Conservation (phyloP, 2,329 filamentous ascomycete species). For the Penicillium sp. region DNA sequence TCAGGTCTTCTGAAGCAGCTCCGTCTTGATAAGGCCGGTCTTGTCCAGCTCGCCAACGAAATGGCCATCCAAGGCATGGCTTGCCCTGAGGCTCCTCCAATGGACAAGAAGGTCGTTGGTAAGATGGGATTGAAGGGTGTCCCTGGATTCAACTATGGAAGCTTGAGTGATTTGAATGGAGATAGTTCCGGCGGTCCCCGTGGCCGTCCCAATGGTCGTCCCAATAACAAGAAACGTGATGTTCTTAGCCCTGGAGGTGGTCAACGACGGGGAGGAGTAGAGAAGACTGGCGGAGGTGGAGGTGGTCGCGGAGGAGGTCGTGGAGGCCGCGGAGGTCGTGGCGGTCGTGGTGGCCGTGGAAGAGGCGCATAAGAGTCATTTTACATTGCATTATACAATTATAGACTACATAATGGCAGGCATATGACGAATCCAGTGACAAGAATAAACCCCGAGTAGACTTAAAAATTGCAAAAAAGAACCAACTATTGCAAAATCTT, state of each 20-base stretch:
- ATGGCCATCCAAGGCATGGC: slow-evolving; percentile 38
- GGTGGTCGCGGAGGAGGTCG: slow-evolving; percentile 1
- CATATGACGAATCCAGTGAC: not conserved
- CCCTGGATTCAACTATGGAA: slow-evolving; percentile 34
- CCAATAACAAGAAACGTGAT: slow-evolving; percentile 5
- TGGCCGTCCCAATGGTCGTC: not conserved
- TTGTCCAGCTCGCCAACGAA: slow-evolving; percentile 39
- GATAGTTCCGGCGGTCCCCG: not conserved
- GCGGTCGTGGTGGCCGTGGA: slow-evolving; percentile 3
- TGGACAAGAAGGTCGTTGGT: slow-evolving; percentile 39
- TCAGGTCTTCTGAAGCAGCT: slow-evolving; percentile 33
- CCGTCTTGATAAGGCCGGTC: slow-evolving; percentile 32
- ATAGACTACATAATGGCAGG: not conserved
- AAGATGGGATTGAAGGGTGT: slow-evolving; percentile 44
- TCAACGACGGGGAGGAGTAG: not conserved
- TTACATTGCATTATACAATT: not conserved
- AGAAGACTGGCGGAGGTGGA: slow-evolving; percentile 4
- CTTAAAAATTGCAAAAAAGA: not conserved
- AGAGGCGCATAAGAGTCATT: not conserved
- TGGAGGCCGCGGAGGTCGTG: not conserved
- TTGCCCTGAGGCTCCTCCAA: slow-evolving; percentile 37
- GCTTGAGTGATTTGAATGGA: slow-evolving; percentile 6
- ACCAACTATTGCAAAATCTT: too few species aligned
- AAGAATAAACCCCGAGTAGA: not conserved
- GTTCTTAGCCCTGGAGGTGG: slow-evolving; percentile 1